Base-by-base conservation (phyloP, 257 asterid genomes). In the Solanum paucissectum region DNA sequence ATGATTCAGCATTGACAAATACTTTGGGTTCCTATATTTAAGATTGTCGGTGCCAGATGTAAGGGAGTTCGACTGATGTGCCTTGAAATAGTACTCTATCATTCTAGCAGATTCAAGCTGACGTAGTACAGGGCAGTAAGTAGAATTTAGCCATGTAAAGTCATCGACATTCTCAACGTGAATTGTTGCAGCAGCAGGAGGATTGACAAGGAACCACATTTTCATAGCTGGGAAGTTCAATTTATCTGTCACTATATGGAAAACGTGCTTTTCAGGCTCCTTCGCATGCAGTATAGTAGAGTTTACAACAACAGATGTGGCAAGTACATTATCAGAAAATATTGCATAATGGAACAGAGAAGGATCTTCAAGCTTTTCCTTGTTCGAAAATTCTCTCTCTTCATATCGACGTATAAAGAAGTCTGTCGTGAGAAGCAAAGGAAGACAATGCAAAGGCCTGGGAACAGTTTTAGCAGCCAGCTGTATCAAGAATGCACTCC, bases 381-480 rank as follows among this genome's bases (percentile, higher is more conserved):
- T 91, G 92, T 92, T 86, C 32, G 96, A 92, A 83, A 91, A 94
- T 74, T 90, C 95, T 86, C 86, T 93, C 33, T 90, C 92, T 85
- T 90, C 94, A 90, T 94, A 94, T 88, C 93, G 93, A 40, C 81
- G 91, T 14, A 94, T 91, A 93, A 91, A 87, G 91, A 93, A 96
- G 86, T 95, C 98, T 58, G 96, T 93, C 49, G 95, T 92, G 87
- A 96, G 98, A 88, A 94, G 95, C 89, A 95, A 89, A 33, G 98
- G 96, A 89, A 95, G 92, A 89, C 98, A 95, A 86, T 95, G 98
- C 92, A 96, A 88, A 10, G 99, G 99, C 90, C 93, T 93, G 90
- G 99, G 98, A 85, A 96, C 94, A 69, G 99, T 95, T 94, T 95
- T 96, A 58, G 98, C 99, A 86, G 98, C 98, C 52, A 96, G 93